These are phyloP conservation scores for Wickerhamiella cacticola DNA, from an alignment of 805 yeast species.

Conservation along the genomic window DNA sequence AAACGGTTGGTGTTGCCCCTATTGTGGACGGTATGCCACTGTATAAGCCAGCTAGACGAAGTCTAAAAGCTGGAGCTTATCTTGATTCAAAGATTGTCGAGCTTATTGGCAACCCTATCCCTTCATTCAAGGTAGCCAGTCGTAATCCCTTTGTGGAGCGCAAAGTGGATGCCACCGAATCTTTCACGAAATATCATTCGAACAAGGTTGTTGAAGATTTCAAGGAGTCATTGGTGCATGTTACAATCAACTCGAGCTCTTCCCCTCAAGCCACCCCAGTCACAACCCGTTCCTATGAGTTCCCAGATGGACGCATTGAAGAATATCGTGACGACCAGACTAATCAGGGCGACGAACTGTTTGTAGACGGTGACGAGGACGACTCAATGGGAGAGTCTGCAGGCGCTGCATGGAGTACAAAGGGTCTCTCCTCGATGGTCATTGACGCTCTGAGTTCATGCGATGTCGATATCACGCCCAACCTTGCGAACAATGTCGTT, in stretches of 20 bases:
- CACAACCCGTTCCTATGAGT: conserved; percentile 41
- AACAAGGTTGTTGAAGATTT: conserved; percentile 53
- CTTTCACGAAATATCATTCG: conserved; percentile 46
- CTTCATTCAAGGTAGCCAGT: conserved; percentile 41
- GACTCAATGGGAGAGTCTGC: conserved; percentile 6
- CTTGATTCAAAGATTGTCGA: conserved; percentile 41
- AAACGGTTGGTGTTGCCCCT: conserved; percentile 52
- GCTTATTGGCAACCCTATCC: conserved; percentile 31
- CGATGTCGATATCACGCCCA: conserved; percentile 84
- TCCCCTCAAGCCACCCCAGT: conserved; percentile 32
- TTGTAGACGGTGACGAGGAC: conserved; percentile 28
- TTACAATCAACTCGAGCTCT: conserved; percentile 1
- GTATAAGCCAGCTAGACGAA: conserved; percentile 44
- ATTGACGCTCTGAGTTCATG: conserved; percentile 36
- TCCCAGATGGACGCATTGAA: conserved; percentile 52
- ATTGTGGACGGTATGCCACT: conserved; percentile 23
- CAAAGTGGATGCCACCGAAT: conserved; percentile 30
- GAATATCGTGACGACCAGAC: conserved; percentile 51
- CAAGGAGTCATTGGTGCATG: conserved; percentile 40
- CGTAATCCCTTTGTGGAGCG: conserved; percentile 29
- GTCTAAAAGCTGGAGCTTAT: conserved; percentile 62
- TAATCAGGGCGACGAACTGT: conserved; percentile 58
- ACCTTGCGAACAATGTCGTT: conserved; percentile 77
- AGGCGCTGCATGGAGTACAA: conserved; percentile 16
- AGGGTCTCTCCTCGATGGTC: conserved; percentile 47